Evolutionary conservation across 768 basidiomycete genomes (phyloP), one percentile per base, ranked within the genome.

Genomic region (Trametes coccinea): DNA sequence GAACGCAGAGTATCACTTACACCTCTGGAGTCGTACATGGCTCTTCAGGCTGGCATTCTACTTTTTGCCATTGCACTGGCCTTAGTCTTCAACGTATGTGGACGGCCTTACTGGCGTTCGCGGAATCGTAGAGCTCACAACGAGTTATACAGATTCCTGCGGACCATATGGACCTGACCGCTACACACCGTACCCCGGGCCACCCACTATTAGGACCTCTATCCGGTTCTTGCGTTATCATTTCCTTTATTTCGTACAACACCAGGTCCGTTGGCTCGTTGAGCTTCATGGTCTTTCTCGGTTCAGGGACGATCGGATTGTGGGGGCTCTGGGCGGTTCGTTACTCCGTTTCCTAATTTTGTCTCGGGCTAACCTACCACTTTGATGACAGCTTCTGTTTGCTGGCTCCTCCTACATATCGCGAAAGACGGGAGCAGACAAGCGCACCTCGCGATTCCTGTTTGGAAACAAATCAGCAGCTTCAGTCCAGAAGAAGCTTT

Each of bases 381-480:
- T 49, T 29, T 50, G 39, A 22, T 1, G 16, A 54, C 57, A 90
- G 88, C 78, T 87, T 49, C 68, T 85, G 52, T 90, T 92, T 68
- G 80, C 83, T 43, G 79, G 80, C 29, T 78, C 87, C 11, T 77
- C 79, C 29, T 70, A 75, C 41, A 72, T 82, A 49, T 91, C 90
- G 34, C 84, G 82, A 70, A 88, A 83, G 66, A 92, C 90, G 5
- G 92, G 91, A 16, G 87, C 90, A 17, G 90, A 92, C 75, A 92
- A 92, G 69, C 84, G 83, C 63, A 93, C 90, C 4, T 92, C 90
- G 14, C 70, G 85, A 4, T 92, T 93, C 72, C 76, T 92, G 22
- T 93, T 93, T 70, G 84, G 88, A 2, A 93, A 92, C 77, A 88
- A 82, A 66, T 63, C 71, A 10, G 71, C 74, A 60, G 73, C 75